Percentiles rank a stretch among this genome's conserved stretches.
Conservation (phyloP, 352 stramenopile genomes). For the Nothophytophthora sp. region DNA sequence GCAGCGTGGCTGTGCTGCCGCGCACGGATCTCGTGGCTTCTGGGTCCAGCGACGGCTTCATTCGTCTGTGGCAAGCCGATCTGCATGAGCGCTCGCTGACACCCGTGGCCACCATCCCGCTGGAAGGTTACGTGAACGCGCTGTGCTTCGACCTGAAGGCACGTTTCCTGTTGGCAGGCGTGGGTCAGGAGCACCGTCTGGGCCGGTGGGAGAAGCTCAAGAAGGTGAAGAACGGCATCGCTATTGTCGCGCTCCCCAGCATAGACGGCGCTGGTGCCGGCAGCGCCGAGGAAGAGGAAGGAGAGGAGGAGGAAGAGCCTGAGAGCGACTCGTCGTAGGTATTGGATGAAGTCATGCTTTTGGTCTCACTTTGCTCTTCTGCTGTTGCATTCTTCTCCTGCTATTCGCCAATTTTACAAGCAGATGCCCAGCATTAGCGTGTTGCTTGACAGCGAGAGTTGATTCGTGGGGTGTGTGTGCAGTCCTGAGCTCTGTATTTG, state of each 20-base stretch:
- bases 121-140: conserved; percentile 74
- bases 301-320: conserved; percentile 32
- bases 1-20: conserved; percentile 85
- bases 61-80: conserved; percentile 92
- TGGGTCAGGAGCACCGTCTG: conserved; percentile 93
- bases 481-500: too few relatives aligned
- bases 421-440: conserved; percentile 11
- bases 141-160: conserved; percentile 79
- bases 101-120: conserved; percentile 69
- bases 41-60: conserved; percentile 89
- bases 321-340: conserved; percentile 17
- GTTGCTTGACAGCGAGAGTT: conserved; percentile 14
- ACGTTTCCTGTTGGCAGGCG: conserved; percentile 88
- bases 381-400: too few relatives aligned
- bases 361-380: too few relatives aligned
- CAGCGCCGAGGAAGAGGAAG: conserved; percentile 28
- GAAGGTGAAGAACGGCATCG: conserved; percentile 89
- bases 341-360: too few relatives aligned
- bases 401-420: background rate
- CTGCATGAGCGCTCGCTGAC: conserved; percentile 64
- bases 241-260: conserved; percentile 84
- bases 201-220: conserved; percentile 92
- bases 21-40: conserved; percentile 91
- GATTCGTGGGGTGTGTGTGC: background rate
- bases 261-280: conserved; percentile 22